phyloP scores from a whole-genome alignment of 2,329 filamentous ascomycete genomes.

The Penicillium glabrum region DNA sequence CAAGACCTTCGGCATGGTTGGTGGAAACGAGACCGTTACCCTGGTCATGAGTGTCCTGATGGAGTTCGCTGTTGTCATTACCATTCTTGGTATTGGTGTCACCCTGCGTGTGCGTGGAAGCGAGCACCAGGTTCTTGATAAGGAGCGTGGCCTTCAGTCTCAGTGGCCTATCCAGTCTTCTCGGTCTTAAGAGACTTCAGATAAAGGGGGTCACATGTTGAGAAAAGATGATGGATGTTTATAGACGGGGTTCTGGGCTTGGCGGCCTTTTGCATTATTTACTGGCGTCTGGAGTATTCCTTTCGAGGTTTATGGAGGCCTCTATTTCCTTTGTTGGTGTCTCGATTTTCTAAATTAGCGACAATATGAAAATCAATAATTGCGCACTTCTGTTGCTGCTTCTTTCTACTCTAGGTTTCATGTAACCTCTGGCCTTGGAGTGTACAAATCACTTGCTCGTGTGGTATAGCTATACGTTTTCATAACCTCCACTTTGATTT shows the following conservation, averaged over 20 bases:
- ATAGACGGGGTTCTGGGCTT: background rate
- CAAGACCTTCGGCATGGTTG: conserved; percentile 45
- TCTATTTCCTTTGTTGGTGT: background rate
- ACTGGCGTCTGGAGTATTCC: background rate
- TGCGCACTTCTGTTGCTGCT: background rate
- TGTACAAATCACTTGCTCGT: too few relatives aligned
- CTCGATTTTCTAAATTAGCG: background rate
- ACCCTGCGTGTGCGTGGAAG: conserved; percentile 13
- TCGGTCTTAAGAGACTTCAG: background rate
- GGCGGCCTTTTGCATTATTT: background rate
- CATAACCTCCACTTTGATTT: too few relatives aligned
- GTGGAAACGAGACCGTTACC: conserved; percentile 41
- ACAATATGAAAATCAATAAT: background rate
- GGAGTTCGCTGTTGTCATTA: conserved; percentile 50
- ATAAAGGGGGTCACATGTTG: background rate
- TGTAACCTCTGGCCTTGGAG: background rate
- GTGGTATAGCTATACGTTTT: too few relatives aligned
- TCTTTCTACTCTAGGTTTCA: background rate
- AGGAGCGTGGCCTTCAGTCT: background rate
- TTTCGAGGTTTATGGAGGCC: background rate
- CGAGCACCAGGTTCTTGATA: background rate
- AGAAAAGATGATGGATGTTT: background rate
- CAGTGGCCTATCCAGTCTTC: background rate
- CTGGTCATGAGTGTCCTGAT: conserved; percentile 52
- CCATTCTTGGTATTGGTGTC: conserved; percentile 39